These are phyloP conservation scores for Wakefieldia striispora DNA, from an alignment of 768 basidiomycete genomes.

Conservation along the genomic window DNA sequence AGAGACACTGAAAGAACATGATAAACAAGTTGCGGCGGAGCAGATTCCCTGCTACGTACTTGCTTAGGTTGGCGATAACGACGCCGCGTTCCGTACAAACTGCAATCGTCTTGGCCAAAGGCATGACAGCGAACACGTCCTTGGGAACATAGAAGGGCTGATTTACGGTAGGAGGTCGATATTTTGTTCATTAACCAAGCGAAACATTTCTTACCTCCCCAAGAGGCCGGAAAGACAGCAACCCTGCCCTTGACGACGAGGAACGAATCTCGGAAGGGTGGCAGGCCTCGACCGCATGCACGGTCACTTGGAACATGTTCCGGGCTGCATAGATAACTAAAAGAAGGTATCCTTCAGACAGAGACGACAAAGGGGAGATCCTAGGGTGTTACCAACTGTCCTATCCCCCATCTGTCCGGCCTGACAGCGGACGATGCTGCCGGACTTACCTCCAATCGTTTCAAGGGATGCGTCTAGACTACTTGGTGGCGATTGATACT, in stretches of 20 bases:
- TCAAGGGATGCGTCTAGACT: slow-evolving; percentile 59
- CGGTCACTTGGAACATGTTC: slow-evolving; percentile 56
- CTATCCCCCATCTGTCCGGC: slow-evolving; percentile 52
- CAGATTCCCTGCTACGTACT: slow-evolving; percentile 42
- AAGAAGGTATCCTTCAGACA: slow-evolving; percentile 6
- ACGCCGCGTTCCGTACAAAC: slow-evolving; percentile 66
- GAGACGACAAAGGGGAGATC: neutral
- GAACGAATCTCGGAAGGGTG: slow-evolving; percentile 36
- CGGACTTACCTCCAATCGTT: slow-evolving; percentile 52
- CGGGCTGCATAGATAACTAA: slow-evolving; percentile 68
- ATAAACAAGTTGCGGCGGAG: neutral
- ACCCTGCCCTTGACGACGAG: slow-evolving; percentile 35
- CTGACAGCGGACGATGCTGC: slow-evolving; percentile 59
- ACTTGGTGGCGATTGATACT: slow-evolving; percentile 44
- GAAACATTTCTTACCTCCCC: slow-evolving; percentile 53
- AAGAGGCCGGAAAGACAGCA: slow-evolving; percentile 54
- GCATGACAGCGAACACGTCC: slow-evolving; percentile 60
- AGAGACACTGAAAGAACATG: slow-evolving; percentile 34
- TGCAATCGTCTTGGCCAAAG: slow-evolving; percentile 60
- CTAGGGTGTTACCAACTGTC: slow-evolving; percentile 49
- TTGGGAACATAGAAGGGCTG: slow-evolving; percentile 71
- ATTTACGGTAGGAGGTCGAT: slow-evolving; percentile 1
- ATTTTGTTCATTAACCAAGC: neutral
- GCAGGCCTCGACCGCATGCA: slow-evolving; percentile 61
- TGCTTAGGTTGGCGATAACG: slow-evolving; percentile 62